Evolutionary conservation across 2,329 filamentous ascomycete genomes (phyloP), one percentile per base, ranked within the genome.

Genomic region (Pseudopyrenochaeta lycopersici): DNA sequence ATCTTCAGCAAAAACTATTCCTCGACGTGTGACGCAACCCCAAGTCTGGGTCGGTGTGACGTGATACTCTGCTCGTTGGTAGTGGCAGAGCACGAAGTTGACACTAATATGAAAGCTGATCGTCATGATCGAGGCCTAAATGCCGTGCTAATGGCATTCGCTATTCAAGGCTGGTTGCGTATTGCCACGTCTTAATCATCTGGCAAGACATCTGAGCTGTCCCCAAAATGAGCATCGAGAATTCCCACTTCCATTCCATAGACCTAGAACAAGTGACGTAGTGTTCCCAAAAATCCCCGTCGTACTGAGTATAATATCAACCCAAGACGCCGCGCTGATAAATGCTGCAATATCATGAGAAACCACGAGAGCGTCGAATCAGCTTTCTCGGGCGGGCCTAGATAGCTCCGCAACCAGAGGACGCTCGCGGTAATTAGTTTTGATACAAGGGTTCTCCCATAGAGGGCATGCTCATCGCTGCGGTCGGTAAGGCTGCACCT

Each of bases 261-360:
- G 17, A 11, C 20, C 6, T 11, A 36, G 5, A 31, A 17, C 9
- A 14, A 5, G 42, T 41, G 17, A 32, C 21, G 15, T 43, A 40
- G 33, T 46, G 33, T 46, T 23, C 41, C 35, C 14, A 21, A 9
- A 35, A 11, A 7, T 30, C 10, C 40, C 18, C 31, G 23, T 6
- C 31, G 10, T 47, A 15, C 30, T 21, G 17, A 18, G 20, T 20
- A 43, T 40, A 46, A 46, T 31, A 46, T 21, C 30, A 52, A 56
- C 46, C 47, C 35, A n/a, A 35, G 44, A 62, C 62, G 56, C 62
- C 60, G 48, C 64, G 64, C 64, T 65, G 49, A 53, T 50, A 58
- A 63, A 62, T 67, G 62, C 57, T 62, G 57, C 42, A 52, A 49
- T 38, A 53, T 23, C 7, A 12, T 27, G 7, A 31, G 41, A 35